These are phyloP conservation scores for Boletales sp. DNA, from an alignment of 768 basidiomycete genomes.

Conservation along the genomic window DNA sequence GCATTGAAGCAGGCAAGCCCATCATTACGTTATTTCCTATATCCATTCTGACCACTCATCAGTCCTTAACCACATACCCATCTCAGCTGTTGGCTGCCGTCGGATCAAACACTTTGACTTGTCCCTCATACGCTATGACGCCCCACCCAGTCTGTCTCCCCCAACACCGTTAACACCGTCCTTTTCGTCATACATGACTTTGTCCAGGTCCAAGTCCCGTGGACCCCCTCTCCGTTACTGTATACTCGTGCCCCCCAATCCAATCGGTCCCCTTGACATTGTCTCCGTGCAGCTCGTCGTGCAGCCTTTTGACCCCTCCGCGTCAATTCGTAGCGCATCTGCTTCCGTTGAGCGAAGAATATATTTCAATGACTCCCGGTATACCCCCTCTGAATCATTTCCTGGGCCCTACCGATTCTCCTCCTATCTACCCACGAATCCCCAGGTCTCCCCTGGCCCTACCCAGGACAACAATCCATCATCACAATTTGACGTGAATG, in stretches of 20 bases:
- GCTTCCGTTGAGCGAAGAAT: slow-evolving; percentile 72
- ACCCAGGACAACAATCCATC: slow-evolving; percentile 16
- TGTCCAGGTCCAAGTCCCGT: slow-evolving; percentile 51
- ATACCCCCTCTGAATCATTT: slow-evolving; percentile 20
- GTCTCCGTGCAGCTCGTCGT: slow-evolving; percentile 63
- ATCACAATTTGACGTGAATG: slow-evolving; percentile 2
- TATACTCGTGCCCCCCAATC: slow-evolving; percentile 49
- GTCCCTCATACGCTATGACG: slow-evolving; percentile 66
- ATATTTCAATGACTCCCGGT: slow-evolving; percentile 44
- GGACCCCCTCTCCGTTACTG: slow-evolving; percentile 59
- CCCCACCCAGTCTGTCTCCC: slow-evolving; percentile 41
- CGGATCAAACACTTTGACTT: slow-evolving; percentile 71
- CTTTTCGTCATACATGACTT: slow-evolving; percentile 36
- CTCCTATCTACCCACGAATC: slow-evolving; percentile 16
- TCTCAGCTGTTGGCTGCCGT: slow-evolving; percentile 63
- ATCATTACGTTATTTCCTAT: slow-evolving; percentile 1
- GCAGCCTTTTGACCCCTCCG: slow-evolving; percentile 53
- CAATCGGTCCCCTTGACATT: slow-evolving; percentile 72
- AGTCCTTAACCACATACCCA: slow-evolving; percentile 69
- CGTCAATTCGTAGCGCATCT: slow-evolving; percentile 59
- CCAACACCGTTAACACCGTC: slow-evolving; percentile 34
- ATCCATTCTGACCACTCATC: slow-evolving; percentile 17
- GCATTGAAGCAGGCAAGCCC: slow-evolving; percentile 72
- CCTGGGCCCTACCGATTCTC: slow-evolving; percentile 16
- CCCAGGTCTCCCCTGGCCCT: slow-evolving; percentile 29